Evolutionary conservation across 2,329 filamentous ascomycete species (phyloP), one percentile per base, ranked within the genome.

Genomic region (Fusarium lyarnte): DNA sequence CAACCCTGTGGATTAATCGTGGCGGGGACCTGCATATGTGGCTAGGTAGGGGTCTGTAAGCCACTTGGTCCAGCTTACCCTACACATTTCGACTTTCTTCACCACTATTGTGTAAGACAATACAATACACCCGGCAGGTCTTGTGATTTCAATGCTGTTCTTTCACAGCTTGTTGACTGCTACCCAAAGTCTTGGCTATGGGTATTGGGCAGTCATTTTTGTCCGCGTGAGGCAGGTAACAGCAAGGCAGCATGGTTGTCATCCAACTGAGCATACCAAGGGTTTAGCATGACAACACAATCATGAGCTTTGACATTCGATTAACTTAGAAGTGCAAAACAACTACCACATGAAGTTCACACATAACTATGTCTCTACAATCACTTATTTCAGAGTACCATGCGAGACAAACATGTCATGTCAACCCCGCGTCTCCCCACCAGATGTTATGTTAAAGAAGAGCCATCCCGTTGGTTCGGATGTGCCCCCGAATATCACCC

Each of bases 1-100:
- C 52, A 49, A 38, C n/a, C 33, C 36, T 63, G 76, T 77, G 76
- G 76, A 69, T 62, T 60, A 63, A 38, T 42, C 72, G 75, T 77
- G 75, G 75, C 72, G 61, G 49, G 33, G 33, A 58, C 55, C 49
- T 69, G 67, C 55, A 66, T 53, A 33, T 53, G 49, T 72, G 75
- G 70, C 70, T 61, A 41, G 27, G 47, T 61, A 41, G 27, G 47
- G 23, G n/a, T 12, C 8, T 9, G 38, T 29, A 53, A 74, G 73
- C 75, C 74, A 73, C 69, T 63, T 29, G 25, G 5, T n/a, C 8
- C 3, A 19, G 17, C 23, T 14, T 72, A 65, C 64, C 67, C 58
- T 51, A 45, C 41, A 61, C 25, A 23, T n/a, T 23, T 21, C 25
- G 6, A 19, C 25, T 23, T 59, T n/a, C 39, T 66, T 52, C 45